phyloP scores from a whole-genome alignment of 768 basidiomycete genomes.

The Lactifluus volemus region DNA sequence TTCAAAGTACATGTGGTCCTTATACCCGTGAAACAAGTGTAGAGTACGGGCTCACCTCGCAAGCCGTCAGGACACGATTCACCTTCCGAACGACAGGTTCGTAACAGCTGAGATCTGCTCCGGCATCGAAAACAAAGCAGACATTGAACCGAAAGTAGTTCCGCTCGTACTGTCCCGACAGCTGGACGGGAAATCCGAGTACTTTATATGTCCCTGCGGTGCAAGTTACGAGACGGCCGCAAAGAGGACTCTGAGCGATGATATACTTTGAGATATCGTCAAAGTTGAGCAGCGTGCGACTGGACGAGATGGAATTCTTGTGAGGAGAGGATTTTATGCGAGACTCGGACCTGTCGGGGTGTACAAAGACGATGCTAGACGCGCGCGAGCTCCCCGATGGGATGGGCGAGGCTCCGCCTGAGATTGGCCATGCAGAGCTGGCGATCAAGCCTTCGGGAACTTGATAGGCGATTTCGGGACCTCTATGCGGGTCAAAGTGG shows the following conservation, averaged over 20 bases:
- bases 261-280: constrained; percentile 89
- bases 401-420: constrained; percentile 28
- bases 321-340: constrained; percentile 29
- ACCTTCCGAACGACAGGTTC: constrained; percentile 95
- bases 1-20: background rate
- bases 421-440: constrained; percentile 19
- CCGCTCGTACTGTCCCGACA: constrained; percentile 65
- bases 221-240: constrained; percentile 83
- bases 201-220: constrained; percentile 76
- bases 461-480: constrained; percentile 87
- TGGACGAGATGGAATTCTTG: constrained; percentile 38
- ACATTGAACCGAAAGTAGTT: constrained; percentile 92
- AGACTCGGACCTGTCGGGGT: constrained; percentile 37
- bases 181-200: constrained; percentile 83
- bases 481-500: constrained; percentile 77
- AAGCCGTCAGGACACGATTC: constrained; percentile 76
- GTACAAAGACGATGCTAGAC: constrained; percentile 38
- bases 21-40: background rate
- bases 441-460: constrained; percentile 89
- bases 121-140: constrained; percentile 92
- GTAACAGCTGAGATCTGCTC: constrained; percentile 89
- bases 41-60: constrained; percentile 61
- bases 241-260: constrained; percentile 79
- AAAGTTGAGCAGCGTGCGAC: constrained; percentile 71
- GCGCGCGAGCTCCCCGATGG: constrained; percentile 37